Conservation (phyloP, 805 yeast species). For the Barnettozyma sp. region DNA sequence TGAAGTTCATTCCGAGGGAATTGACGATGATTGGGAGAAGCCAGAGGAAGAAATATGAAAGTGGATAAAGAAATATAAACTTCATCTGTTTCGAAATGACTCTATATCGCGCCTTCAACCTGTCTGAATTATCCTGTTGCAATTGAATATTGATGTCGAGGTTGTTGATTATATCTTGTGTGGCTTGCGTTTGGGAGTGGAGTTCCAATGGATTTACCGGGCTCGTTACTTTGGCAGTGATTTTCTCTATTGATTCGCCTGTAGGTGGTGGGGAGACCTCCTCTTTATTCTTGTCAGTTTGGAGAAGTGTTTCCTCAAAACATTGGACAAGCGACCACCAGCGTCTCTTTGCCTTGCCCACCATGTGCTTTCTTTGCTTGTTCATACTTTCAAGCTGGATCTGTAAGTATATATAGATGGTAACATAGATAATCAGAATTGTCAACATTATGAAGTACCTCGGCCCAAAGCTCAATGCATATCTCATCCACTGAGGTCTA, state of each 20-base stretch:
- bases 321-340: conserved; percentile 5
- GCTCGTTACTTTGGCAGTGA: no score
- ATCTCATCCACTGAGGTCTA: conserved; percentile 66
- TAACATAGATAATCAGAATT: conserved; percentile 57
- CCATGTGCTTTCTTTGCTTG: conserved; percentile 7
- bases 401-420: conserved; percentile 68
- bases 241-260: no score
- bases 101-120: conserved; percentile 55
- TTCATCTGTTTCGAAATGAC: conserved; percentile 73
- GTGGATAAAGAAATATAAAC: conserved; percentile 75
- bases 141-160: conserved; percentile 18
- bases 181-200: no score
- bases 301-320: conserved; percentile 4
- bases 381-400: conserved; percentile 34
- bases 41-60: conserved; percentile 79
- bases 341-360: neutral
- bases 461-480: conserved; percentile 76
- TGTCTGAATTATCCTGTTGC: conserved; percentile 23
- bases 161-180: conserved; percentile 8
- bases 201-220: no score
- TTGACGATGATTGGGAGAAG: conserved; percentile 68
- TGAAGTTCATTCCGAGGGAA: conserved; percentile 42
- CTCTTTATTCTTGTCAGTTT: neutral
- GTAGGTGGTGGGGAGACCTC: no score
- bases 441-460: conserved; percentile 58